Evolutionary conservation across 345 rosid species (phyloP), one percentile per base, ranked within the genome.

Genomic region (Bruguiera gymnorhiza): DNA sequence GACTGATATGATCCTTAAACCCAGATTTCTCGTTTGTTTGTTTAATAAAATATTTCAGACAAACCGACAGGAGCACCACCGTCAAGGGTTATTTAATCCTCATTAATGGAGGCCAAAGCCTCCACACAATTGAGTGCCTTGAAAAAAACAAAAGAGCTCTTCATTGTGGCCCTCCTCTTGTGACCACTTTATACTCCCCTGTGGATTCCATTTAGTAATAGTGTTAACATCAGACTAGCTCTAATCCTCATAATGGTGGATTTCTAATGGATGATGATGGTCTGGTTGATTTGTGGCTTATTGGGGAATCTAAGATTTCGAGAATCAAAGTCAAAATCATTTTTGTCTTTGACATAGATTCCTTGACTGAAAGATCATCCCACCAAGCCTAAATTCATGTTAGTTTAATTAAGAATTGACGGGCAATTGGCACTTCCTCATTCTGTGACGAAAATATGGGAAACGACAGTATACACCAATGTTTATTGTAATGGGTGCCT

Each of bases 61-160:
- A 43, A 13, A 43, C 50, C 4, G 50, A 43, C 18, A 43, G 1
- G 3, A 13, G 19, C 50, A 15, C 50, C 50, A 15, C 50, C 3
- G 19, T 15, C 30, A 6, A 13, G 2, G 2, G 1, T 13, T 4
- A 24, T 30, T 26, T 19, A 37, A 21, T 26, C 3, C 19, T 63
- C 8, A 16, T 18, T 46, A 24, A 65, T 65, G 18, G 34, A 55
- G 23, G 70, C 24, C 18, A 18, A 24, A 34, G 62, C 62, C 50
- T 55, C 62, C 70, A 67, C 70, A 67, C 62, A 11, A 13, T 56
- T 36, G 56, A 23, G 30, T 56, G 34, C 37, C 62, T 24, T 37
- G 21, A 8, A 24, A 56, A 18, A 1, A 54, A 18, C 1, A 52
- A 53, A 8, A 31, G 27, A 19, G 11, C 57, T 20, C 8, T 20